Conservation (phyloP, 306 rosid genomes). For the Crataegus laevigata region DNA sequence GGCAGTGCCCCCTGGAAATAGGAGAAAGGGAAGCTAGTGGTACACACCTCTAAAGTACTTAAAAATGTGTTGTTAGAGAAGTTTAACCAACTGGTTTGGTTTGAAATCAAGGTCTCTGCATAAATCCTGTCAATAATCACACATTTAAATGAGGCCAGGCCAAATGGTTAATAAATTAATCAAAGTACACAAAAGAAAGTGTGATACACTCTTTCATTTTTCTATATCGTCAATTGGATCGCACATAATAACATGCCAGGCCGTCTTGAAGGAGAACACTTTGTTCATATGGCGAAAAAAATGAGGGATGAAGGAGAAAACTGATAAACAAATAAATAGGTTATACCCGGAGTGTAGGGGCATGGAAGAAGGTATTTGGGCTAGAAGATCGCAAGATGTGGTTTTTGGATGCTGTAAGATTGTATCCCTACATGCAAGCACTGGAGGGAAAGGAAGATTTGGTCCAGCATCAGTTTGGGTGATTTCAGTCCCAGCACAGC, state of each 20-base stretch:
- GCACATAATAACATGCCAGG: too few species aligned
- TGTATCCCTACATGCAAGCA: constrained; percentile 55
- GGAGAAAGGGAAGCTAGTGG: neutral
- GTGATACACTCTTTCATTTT: neutral
- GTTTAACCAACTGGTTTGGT: constrained; percentile 65
- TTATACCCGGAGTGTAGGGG: constrained; percentile 57
- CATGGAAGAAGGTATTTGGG: constrained; percentile 44
- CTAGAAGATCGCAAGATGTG: constrained; percentile 55
- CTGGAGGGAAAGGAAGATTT: constrained; percentile 44
- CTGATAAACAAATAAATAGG: neutral
- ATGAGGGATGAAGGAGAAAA: neutral
- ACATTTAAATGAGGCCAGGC: neutral
- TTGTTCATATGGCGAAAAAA: too few species aligned
- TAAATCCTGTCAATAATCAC: constrained; percentile 41
- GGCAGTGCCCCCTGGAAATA: neutral
- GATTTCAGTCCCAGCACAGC: constrained; percentile 58
- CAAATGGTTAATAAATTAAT: neutral
- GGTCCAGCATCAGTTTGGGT: constrained; percentile 35
- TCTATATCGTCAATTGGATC: neutral
- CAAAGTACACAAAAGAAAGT: neutral
- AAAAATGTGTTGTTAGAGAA: constrained; percentile 36
- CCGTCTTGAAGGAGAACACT: neutral
- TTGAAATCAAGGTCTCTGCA: constrained; percentile 51
- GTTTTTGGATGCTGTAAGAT: constrained; percentile 49
- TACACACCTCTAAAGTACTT: constrained; percentile 38